Conservation (phyloP, 176 grass and related monocot species). For the Avena atlantica region DNA sequence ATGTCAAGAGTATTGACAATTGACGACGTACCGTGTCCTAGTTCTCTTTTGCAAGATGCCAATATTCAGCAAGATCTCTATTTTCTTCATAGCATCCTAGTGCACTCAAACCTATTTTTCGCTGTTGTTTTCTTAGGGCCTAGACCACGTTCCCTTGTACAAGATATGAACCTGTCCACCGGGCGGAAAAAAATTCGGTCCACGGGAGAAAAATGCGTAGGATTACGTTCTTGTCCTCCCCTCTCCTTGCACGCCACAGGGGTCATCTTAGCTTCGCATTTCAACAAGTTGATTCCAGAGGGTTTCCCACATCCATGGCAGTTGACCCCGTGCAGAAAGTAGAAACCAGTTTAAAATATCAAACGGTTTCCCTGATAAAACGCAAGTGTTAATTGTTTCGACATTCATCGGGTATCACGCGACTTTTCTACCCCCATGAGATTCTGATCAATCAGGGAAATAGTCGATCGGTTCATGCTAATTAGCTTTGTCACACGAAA, state of each 20-base stretch:
- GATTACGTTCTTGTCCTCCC: neutral
- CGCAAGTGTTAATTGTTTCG: neutral
- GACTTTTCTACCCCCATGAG: neutral
- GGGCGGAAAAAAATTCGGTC: neutral
- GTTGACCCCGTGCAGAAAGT: neutral
- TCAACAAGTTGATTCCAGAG: neutral
- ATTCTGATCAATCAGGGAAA: neutral
- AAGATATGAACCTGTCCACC: neutral
- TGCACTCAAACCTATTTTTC: neutral
- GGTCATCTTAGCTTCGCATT: slow-evolving; percentile 12
- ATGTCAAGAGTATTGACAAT: neutral
- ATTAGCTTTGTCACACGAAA: neutral
- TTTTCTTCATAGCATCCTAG: slow-evolving; percentile 9
- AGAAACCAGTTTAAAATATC: neutral
- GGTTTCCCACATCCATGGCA: neutral
- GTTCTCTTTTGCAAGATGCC: neutral
- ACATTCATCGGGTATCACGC: neutral
- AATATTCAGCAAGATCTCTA: slow-evolving; percentile 1
- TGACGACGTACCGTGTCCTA: neutral
- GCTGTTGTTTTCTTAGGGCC: slow-evolving; percentile 19
- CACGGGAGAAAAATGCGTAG: neutral
- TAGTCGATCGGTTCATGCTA: neutral
- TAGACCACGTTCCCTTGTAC: neutral
- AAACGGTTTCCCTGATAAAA: neutral
- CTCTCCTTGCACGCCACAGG: neutral